Percentiles rank a stretch among this genome's conserved stretches.
These are phyloP conservation scores for Scortechinia acanthostroma DNA, from an alignment of 2,329 filamentous ascomycete species.

Conservation along the genomic window DNA sequence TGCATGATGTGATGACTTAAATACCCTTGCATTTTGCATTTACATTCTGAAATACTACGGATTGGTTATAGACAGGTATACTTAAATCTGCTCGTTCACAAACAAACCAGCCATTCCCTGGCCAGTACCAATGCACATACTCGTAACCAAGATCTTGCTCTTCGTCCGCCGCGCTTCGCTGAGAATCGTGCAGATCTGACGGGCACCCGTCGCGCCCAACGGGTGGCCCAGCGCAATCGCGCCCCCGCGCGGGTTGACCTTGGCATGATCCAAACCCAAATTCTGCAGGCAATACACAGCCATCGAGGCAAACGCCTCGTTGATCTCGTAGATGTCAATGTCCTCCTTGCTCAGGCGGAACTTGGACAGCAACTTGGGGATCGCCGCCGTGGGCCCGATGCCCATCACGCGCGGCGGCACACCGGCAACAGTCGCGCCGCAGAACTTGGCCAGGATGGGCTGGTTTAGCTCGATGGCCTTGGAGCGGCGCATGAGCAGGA, in stretches of 20 bases:
- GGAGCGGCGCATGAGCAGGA: constrained; percentile 90
- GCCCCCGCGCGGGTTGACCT: constrained; percentile 43
- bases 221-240: constrained; percentile 45
- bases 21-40: not conserved
- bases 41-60: not conserved
- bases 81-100: not conserved
- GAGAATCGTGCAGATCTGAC: constrained; percentile 38
- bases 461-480: constrained; percentile 80
- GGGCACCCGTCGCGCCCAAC: constrained; percentile 38
- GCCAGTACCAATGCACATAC: constrained; percentile 28
- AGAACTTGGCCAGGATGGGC: constrained; percentile 90
- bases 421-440: constrained; percentile 82
- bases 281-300: constrained; percentile 31
- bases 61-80: not conserved
- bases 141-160: constrained; percentile 37
- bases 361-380: constrained; percentile 77
- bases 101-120: constrained; percentile 1
- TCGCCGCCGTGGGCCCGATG: constrained; percentile 71
- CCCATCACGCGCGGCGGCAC: constrained; percentile 94
- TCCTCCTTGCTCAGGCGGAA: constrained; percentile 74
- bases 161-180: constrained; percentile 36
- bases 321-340: constrained; percentile 85
- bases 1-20: not conserved
- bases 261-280: constrained; percentile 33
- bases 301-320: constrained; percentile 30